A percentile compares a stretch with the other conserved stretches of the same genome.
phyloP scores from a whole-genome alignment of 805 yeast genomes.

The Candida xiaguanensis region DNA sequence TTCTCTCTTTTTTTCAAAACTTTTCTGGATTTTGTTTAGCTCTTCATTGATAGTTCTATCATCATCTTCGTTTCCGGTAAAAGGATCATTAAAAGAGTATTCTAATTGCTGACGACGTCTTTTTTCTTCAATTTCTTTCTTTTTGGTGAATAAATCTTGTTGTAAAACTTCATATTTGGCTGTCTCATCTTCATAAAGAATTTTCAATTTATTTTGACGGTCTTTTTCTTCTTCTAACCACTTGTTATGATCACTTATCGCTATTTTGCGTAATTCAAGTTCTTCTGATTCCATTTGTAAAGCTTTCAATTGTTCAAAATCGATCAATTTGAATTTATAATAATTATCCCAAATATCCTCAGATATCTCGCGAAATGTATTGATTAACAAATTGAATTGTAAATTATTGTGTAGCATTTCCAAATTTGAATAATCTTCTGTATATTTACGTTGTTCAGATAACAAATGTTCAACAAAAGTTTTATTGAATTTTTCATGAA shows the following conservation, averaged over 20 bases:
- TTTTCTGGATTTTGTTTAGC: slow-evolving; percentile 5
- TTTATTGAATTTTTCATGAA: slow-evolving; percentile 30
- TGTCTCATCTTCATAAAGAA: slow-evolving; percentile 8
- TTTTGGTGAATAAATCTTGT: slow-evolving; percentile 13
- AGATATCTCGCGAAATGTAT: slow-evolving; percentile 37
- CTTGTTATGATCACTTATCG: slow-evolving; percentile 3
- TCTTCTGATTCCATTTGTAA: slow-evolving; percentile 12
- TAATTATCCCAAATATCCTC: slow-evolving; percentile 37
- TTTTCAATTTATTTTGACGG: slow-evolving; percentile 9
- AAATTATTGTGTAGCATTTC: slow-evolving; percentile 43
- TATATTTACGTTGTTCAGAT: slow-evolving; percentile 24
- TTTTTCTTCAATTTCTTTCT: slow-evolving; percentile 15
- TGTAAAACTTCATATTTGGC: slow-evolving; percentile 7
- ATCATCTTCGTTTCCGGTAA: slow-evolving; percentile 4
- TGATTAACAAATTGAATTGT: slow-evolving; percentile 37
- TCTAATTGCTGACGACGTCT: slow-evolving; percentile 12
- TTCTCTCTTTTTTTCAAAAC: slow-evolving; percentile 13
- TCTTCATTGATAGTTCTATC: slow-evolving; percentile 2
- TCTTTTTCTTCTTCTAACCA: slow-evolving; percentile 11
- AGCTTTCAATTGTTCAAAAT: slow-evolving; percentile 33
- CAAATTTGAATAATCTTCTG: slow-evolving; percentile 35
- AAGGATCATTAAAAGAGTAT: slow-evolving; percentile 10
- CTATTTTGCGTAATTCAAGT: slow-evolving; percentile 11
- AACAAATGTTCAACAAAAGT: slow-evolving; percentile 27
- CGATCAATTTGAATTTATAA: slow-evolving; percentile 35